phyloP scores from a whole-genome alignment of 306 rosid genomes.

The Fagus sylvatica region DNA sequence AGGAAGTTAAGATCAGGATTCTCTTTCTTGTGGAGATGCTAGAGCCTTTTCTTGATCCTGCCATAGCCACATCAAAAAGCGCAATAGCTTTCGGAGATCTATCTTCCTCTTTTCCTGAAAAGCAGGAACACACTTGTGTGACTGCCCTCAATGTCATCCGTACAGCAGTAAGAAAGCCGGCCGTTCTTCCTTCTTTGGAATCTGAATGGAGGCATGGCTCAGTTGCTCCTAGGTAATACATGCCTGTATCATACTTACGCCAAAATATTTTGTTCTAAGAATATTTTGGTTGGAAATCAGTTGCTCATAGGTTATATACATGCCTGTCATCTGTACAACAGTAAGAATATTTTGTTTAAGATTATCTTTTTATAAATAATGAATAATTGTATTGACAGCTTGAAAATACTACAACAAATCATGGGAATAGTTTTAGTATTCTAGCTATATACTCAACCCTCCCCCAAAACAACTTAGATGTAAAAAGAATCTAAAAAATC shows the following conservation, averaged over 20 bases:
- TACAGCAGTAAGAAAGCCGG: conserved; percentile 77
- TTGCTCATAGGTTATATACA: background rate
- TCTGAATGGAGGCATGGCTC: conserved; percentile 91
- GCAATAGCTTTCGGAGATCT: conserved; percentile 78
- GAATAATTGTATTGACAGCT: too few species aligned
- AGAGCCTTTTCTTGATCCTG: conserved; percentile 93
- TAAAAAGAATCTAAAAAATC: too few species aligned
- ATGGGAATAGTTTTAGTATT: too few species aligned
- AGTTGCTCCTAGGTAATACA: conserved; percentile 80
- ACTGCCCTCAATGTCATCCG: conserved; percentile 77
- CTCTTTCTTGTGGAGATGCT: conserved; percentile 95
- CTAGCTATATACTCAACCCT: too few species aligned
- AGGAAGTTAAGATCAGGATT: conserved; percentile 86
- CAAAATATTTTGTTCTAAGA: background rate
- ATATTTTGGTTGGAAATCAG: conserved; percentile 3
- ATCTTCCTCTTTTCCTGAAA: conserved; percentile 65
- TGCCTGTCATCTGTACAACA: background rate
- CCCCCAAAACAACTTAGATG: too few species aligned
- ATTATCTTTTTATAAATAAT: too few species aligned
- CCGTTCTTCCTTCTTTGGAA: conserved; percentile 88
- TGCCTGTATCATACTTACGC: conserved; percentile 12
- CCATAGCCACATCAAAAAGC: conserved; percentile 65
- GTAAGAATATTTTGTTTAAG: too few species aligned
- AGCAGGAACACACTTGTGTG: conserved; percentile 62
- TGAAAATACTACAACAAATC: too few species aligned